Base-by-base conservation (phyloP, 495 filamentous ascomycete species). In the Talaromyces borbonicus region DNA sequence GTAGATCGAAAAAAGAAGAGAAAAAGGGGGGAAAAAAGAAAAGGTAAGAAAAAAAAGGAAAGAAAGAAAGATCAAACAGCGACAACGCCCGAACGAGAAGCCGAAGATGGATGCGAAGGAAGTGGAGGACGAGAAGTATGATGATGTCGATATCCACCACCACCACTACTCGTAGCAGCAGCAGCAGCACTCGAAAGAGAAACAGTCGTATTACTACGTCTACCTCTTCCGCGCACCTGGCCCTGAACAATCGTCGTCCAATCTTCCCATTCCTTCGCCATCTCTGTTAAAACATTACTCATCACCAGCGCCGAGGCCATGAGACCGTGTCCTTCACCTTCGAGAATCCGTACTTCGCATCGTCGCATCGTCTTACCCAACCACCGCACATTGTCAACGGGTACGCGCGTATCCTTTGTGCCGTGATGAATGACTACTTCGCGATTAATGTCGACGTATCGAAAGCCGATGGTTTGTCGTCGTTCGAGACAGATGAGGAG, bases 251-350 rank as follows among this genome's bases (percentile, higher is more conserved):
- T 67, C 35, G 68, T 74, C 51, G 75, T 80, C 90, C 90, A 95
- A 49, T 95, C 89, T 48, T 92, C 87, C 93, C 90, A 97, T 58
- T 98, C 93, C 33, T 76, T 75, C 25, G 85, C 84, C 54, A 98
- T 92, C 62, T 98, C 92, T 62, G 87, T 93, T 52, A 98, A 60
- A 16, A 97, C 84, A 43, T 80, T 79, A 19, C 87, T 84, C 93
- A 99, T 97, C 18, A 99, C 90, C 14, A 66, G 63, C 6, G 92
- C 90, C 42, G 84, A 90, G 0, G 93, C 92, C 92, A 99, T 99
- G 31, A 99, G 65, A 0, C 93, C 93, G 56, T 99, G 92, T 3
- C 88, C 89, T 60, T 99, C 92, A 5, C 86, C 88, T 50, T 95
- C 85, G 9, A 99, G 69, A 5, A 97, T 76, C 8, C 92, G 72